phyloP scores from a whole-genome alignment of 495 filamentous ascomycete species.

The Bacidia rubella region DNA sequence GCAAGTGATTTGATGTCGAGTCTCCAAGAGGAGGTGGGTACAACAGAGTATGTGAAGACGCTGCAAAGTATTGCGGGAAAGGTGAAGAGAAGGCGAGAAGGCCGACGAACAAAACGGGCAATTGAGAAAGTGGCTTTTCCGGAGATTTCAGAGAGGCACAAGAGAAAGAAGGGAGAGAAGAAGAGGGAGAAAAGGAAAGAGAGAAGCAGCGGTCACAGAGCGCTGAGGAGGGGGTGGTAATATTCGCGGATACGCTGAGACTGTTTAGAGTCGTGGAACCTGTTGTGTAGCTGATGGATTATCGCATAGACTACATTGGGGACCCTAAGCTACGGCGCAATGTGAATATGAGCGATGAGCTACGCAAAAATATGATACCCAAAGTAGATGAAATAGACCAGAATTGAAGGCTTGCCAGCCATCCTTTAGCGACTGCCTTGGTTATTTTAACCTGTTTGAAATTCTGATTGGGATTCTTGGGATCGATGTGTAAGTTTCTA shows the following conservation, averaged over 20 bases:
- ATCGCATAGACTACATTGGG: too few relatives aligned
- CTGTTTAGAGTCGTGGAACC: background rate
- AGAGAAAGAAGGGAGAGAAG: conserved; percentile 73
- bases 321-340: background rate
- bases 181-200: conserved; percentile 75
- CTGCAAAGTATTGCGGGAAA: conserved; percentile 53
- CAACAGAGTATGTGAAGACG: conserved; percentile 54
- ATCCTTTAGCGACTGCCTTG: too few relatives aligned
- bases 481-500: too few relatives aligned
- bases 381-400: too few relatives aligned
- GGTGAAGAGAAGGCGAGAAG: conserved; percentile 55
- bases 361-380: background rate
- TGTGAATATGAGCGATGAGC: background rate
- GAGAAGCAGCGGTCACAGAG: conserved; percentile 53
- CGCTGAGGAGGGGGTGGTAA: conserved; percentile 55
- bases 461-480: too few relatives aligned
- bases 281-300: too few relatives aligned
- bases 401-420: too few relatives aligned
- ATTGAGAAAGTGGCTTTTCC: conserved; percentile 74
- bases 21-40: conserved; percentile 76
- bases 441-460: too few relatives aligned
- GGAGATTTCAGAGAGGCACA: conserved; percentile 61
- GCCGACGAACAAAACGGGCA: conserved; percentile 64
- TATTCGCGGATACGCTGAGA: background rate
- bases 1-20: conserved; percentile 58